Evolutionary conservation across 2,329 filamentous ascomycete genomes (phyloP).

Genomic region (Fusarium redolens): DNA sequence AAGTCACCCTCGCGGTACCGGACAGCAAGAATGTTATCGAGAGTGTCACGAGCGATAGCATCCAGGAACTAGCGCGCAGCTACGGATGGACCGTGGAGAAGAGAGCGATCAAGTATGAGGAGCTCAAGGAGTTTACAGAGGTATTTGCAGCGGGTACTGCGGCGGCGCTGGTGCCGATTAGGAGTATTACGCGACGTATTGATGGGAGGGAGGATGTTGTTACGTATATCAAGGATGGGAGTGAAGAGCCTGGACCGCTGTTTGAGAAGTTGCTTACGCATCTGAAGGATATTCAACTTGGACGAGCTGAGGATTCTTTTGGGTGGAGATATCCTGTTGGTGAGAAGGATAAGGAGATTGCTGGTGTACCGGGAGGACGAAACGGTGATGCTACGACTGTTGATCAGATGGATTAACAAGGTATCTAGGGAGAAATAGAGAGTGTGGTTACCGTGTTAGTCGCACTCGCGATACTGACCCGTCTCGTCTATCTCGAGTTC

Average conservation of each 20-base stretch:
- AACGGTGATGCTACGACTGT: constrained; percentile 46
- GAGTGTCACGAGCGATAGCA: constrained; percentile 83
- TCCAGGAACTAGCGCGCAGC: constrained; percentile 78
- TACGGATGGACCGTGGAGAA: constrained; percentile 89
- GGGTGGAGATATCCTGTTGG: constrained; percentile 72
- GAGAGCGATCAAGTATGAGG: constrained; percentile 72
- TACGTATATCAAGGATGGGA: constrained; percentile 64
- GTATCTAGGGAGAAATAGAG: not conserved
- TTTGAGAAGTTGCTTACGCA: constrained; percentile 78
- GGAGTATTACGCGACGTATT: constrained; percentile 80
- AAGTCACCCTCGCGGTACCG: constrained; percentile 83
- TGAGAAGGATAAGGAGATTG: constrained; percentile 58
- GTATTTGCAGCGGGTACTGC: constrained; percentile 94
- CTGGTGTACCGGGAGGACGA: constrained; percentile 32
- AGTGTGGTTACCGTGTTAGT: constrained; percentile 6
- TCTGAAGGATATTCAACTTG: constrained; percentile 87
- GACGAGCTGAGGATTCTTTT: constrained; percentile 80
- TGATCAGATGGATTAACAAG: constrained; percentile 48
- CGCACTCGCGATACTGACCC: constrained; percentile 36
- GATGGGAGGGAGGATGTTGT: constrained; percentile 59
- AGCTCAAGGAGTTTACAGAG: constrained; percentile 70
- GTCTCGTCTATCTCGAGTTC: constrained; percentile 36
- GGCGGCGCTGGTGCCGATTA: constrained; percentile 90
- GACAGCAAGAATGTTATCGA: constrained; percentile 90
- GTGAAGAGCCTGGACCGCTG: constrained; percentile 78